Base-by-base conservation (phyloP, 1,284 basidiomycete species). In the Meripilus lineatus region DNA sequence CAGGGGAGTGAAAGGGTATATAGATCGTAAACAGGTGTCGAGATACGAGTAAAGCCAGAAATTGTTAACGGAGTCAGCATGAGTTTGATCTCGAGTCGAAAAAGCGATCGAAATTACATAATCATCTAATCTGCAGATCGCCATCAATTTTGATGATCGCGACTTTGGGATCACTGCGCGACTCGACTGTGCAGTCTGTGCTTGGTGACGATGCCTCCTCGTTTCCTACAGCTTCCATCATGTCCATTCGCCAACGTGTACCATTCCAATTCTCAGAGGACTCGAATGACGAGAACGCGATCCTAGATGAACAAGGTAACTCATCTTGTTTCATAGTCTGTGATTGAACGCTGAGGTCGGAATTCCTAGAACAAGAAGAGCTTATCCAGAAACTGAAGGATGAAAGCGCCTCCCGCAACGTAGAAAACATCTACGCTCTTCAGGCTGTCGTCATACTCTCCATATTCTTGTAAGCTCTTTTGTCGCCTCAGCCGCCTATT, bases 291-390 rank as follows among this genome's bases (percentile, higher is more conserved):
- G 48, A 54, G 11, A 49, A 47, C 7, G 55, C 35, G 21, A 45
- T 61, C n/a, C 43, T 61, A 23, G 59, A 63, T 37, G 61, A 63
- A 41, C 59, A 63, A 61, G 61, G 61, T 59, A 28, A 28, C 50
- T 13, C 26, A 17, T 10, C 13, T 10, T 30, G 28, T 30, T 15
- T 30, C 34, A 18, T 14, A 18, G 8, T 18, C 13, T 35, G 14
- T 10, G 14, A 38, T 13, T 38, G 6, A 18, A n/a, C 30, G 8
- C 1, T 6, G 21, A 3, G n/a, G 15, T 17, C 2, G n/a, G 8
- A 5, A 10, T n/a, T 1, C 25, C 14, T 25, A 63, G 61, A 63
- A 32, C 61, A 63, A 44, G 59, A 63, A 41, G 58, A 58, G 40
- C 42, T 63, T 14, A 56, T 63, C 11, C 47, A 58, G 7, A 22